Conservation (phyloP, 768 basidiomycete species). For the Filobasidium wieringae region DNA sequence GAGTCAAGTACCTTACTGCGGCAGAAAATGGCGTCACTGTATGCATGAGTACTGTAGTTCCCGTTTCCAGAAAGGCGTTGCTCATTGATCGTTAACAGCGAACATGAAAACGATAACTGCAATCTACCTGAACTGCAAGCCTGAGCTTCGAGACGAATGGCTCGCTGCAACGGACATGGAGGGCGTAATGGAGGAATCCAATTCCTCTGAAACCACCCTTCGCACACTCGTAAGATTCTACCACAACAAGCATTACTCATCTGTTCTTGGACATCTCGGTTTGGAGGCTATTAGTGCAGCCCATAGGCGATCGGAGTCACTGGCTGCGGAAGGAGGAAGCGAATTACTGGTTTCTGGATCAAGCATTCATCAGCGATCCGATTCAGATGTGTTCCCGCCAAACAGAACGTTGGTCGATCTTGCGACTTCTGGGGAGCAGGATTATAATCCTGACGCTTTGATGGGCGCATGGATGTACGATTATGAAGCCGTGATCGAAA, state of each 20-base stretch:
- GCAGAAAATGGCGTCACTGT: constrained; percentile 97
- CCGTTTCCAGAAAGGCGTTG: background rate
- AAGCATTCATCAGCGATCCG: constrained; percentile 33
- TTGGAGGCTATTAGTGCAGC: constrained; percentile 53
- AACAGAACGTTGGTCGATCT: constrained; percentile 67
- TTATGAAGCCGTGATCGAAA: constrained; percentile 76
- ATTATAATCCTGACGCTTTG: constrained; percentile 76
- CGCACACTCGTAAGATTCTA: constrained; percentile 93
- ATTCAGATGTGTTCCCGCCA: constrained; percentile 91
- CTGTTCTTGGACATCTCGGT: constrained; percentile 5
- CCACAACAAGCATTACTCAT: constrained; percentile 60
- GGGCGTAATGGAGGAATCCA: constrained; percentile 67
- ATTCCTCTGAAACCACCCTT: constrained; percentile 89
- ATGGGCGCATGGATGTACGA: constrained; percentile 84
- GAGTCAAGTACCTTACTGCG: constrained; percentile 96
- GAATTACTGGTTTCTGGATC: constrained; percentile 13
- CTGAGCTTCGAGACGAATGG: constrained; percentile 96
- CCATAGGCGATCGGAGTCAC: constrained; percentile 35
- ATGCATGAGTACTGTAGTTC: constrained; percentile 38
- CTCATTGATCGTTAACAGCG: constrained; percentile 45
- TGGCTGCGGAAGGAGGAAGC: constrained; percentile 22
- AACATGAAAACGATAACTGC: constrained; percentile 99
- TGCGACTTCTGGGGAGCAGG: constrained; percentile 57
- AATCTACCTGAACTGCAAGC: constrained; percentile 93
- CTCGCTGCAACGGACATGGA: constrained; percentile 85